Percentiles rank a stretch among this genome's conserved stretches.
These are phyloP conservation scores for Plasmodium gallinaceum DNA, from an alignment of 169 alveolate species.

Conservation along the genomic window DNA sequence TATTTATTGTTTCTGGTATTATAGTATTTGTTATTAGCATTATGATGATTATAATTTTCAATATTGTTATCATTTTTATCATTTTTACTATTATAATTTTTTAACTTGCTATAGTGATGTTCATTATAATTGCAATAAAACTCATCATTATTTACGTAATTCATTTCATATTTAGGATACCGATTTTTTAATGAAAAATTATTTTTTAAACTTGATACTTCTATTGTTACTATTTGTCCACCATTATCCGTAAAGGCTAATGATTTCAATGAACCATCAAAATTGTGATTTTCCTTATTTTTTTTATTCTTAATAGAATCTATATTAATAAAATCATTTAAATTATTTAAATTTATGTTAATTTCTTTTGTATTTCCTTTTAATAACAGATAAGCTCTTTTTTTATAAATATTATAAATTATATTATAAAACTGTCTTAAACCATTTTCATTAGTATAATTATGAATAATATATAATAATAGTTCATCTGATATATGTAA, in stretches of 20 bases:
- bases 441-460: conserved; percentile 96
- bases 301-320: not conserved
- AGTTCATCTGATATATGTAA: conserved; percentile 81
- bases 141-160: not conserved
- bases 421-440: conserved; percentile 90
- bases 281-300: not conserved
- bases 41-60: too few relatives aligned
- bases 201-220: conserved; percentile 86
- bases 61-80: too few relatives aligned
- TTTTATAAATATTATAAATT: conserved; percentile 90
- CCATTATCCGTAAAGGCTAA: conserved; percentile 96
- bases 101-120: too few relatives aligned
- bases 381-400: conserved; percentile 91
- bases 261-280: conserved; percentile 94
- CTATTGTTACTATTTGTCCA: conserved; percentile 94
- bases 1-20: too few relatives aligned
- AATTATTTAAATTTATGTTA: not conserved
- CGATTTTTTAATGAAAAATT: conserved; percentile 19
- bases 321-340: conserved; percentile 16
- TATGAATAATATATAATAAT: conserved; percentile 83
- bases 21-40: too few relatives aligned
- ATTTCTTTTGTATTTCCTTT: conserved; percentile 75
- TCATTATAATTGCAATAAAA: too few relatives aligned
- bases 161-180: conserved; percentile 21
- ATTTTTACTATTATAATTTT: too few relatives aligned